A percentile compares a stretch with the other conserved stretches of the same genome.
Conservation (phyloP, 2,329 filamentous ascomycete species). For the Botryotinia calthae region DNA sequence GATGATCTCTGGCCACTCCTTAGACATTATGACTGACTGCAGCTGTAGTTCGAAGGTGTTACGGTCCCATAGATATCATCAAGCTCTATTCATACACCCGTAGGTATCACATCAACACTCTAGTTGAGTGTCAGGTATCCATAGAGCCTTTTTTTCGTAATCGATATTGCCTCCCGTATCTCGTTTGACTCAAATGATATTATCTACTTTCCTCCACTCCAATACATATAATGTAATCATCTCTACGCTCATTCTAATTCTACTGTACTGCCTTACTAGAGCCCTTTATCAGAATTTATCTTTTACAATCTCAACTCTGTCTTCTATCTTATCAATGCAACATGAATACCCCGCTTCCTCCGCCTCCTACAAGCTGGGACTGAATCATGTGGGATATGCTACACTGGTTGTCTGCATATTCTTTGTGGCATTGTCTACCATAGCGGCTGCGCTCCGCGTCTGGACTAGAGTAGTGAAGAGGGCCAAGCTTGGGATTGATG, state of each 20-base stretch:
- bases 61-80: background rate
- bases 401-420: background rate
- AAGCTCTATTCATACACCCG: background rate
- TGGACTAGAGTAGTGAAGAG: background rate
- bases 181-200: background rate
- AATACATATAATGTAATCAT: background rate
- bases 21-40: background rate
- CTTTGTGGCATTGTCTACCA: background rate
- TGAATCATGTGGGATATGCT: background rate
- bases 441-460: background rate
- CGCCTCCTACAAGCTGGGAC: background rate
- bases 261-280: background rate
- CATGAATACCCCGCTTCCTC: background rate
- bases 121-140: background rate
- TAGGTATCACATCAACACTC: background rate
- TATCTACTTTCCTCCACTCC: background rate
- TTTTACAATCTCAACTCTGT: background rate
- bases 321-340: background rate
- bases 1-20: background rate
- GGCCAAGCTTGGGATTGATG: constrained; percentile 1
- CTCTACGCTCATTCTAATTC: background rate
- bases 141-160: background rate
- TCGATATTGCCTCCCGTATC: background rate
- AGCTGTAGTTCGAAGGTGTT: background rate
- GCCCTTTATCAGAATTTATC: background rate